Evolutionary conservation across 331 rosid species (phyloP), one percentile per base, ranked within the genome.

Genomic region (Cydonia oblonga): DNA sequence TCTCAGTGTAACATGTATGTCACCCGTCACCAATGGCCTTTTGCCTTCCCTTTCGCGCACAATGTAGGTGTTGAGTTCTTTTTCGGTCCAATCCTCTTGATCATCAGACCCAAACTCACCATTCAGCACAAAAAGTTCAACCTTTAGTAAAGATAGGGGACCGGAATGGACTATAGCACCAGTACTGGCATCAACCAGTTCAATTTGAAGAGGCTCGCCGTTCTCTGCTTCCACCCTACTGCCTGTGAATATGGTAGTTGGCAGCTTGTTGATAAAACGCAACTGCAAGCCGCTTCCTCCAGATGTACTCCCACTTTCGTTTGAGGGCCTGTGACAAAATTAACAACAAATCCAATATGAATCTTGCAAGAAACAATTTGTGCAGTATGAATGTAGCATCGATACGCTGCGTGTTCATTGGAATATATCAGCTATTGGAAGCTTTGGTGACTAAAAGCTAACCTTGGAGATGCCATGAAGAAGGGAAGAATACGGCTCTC

Each of bases 21-120:
- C 83, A 11, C 98, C 98, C 9, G 72, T 81, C 70, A 93, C 61
- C 0, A 90, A 61, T 44, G 97, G 91, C 74, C 79, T 75, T 76
- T 56, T 90, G 7, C 92, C 92, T 12, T 86, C 80, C 68, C 98
- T 84, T 84, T 76, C 82, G 4, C 71, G 64, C 6, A 84, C 68
- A 52, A 89, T 74, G 22, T 68, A 79, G 60, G 71, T 70, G 46
- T 71, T 78, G 84, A 90, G 91, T 38, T 93, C 86, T 4, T 2
- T 71, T 70, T 85, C 80, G 1, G 79, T 80, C 93, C 96, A 93
- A 71, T 87, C 86, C 51, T 90, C 90, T 61, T 30, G 33, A 15
- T 77, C 89, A 54, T 64, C 11, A 3, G 78, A 78, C 64, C 77
- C 78, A 19, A 90, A 89, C 6, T 76, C 90, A 16, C 93, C 92